Conservation (phyloP, 768 basidiomycete genomes). For the Tulasnella sp. region DNA sequence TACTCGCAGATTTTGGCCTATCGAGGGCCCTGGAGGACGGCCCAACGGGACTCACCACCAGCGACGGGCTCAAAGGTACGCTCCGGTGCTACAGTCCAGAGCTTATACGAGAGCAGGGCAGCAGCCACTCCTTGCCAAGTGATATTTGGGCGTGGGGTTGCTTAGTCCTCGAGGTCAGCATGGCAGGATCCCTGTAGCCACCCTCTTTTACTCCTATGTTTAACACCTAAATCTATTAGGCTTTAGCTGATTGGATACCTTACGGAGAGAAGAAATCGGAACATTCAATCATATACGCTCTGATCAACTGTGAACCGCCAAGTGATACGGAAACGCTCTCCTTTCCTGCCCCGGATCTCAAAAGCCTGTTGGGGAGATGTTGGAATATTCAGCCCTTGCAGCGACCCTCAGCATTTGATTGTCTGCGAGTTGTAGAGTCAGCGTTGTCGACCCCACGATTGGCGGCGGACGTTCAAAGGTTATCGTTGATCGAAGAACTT, state of each 20-base stretch:
- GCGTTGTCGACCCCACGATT: background rate
- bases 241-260: background rate
- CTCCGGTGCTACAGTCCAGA: background rate
- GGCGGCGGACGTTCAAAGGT: background rate
- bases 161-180: background rate
- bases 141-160: conserved; percentile 6
- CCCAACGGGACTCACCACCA: background rate
- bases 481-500: conserved; percentile 63
- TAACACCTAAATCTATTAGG: background rate
- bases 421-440: background rate
- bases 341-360: background rate
- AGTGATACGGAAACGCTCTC: background rate
- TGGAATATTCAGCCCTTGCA: background rate
- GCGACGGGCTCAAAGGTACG: background rate
- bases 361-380: background rate
- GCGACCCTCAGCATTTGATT: background rate
- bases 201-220: background rate
- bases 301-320: background rate
- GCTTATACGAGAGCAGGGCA: background rate
- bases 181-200: background rate
- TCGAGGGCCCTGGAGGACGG: background rate
- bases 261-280: background rate
- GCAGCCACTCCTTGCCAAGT: background rate
- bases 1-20: background rate
- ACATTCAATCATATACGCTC: background rate